phyloP scores from a whole-genome alignment of 495 filamentous ascomycete species.

The Lepidopterella palustris region DNA sequence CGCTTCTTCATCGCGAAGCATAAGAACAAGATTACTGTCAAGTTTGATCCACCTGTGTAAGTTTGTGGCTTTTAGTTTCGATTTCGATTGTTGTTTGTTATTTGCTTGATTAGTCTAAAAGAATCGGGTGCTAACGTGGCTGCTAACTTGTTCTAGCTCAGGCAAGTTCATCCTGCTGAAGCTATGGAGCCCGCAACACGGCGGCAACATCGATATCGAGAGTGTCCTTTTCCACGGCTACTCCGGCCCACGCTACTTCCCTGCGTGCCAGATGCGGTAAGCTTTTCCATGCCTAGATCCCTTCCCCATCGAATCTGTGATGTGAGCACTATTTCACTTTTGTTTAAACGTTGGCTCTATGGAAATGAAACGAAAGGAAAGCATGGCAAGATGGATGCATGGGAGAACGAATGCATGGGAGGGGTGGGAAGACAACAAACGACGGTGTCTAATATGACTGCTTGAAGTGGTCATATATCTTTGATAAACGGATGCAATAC shows the following conservation, averaged over 20 bases:
- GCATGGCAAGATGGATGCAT: too few species aligned
- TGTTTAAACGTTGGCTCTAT: too few species aligned
- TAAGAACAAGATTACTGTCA: constrained; percentile 78
- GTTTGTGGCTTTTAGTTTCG: constrained; percentile 26
- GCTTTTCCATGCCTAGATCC: not conserved
- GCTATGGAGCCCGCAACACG: constrained; percentile 67
- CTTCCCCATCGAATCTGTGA: not conserved
- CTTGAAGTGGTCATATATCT: too few species aligned
- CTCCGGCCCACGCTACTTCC: constrained; percentile 76
- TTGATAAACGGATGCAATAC: too few species aligned
- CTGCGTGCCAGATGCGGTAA: constrained; percentile 33
- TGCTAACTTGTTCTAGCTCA: constrained; percentile 38
- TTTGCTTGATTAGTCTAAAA: not conserved
- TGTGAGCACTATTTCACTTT: not conserved
- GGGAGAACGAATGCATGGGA: too few species aligned
- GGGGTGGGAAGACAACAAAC: too few species aligned
- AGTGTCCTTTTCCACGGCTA: constrained; percentile 72
- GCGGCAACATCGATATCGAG: constrained; percentile 80
- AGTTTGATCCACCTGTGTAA: constrained; percentile 83
- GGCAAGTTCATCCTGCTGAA: constrained; percentile 77
- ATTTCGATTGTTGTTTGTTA: not conserved
- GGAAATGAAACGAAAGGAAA: too few species aligned
- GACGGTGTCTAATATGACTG: too few species aligned
- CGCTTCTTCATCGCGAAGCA: constrained; percentile 69
- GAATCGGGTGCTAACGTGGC: too few species aligned